Conservation (phyloP, 2,329 filamentous ascomycete genomes). For the Monilinia aucupariae region DNA sequence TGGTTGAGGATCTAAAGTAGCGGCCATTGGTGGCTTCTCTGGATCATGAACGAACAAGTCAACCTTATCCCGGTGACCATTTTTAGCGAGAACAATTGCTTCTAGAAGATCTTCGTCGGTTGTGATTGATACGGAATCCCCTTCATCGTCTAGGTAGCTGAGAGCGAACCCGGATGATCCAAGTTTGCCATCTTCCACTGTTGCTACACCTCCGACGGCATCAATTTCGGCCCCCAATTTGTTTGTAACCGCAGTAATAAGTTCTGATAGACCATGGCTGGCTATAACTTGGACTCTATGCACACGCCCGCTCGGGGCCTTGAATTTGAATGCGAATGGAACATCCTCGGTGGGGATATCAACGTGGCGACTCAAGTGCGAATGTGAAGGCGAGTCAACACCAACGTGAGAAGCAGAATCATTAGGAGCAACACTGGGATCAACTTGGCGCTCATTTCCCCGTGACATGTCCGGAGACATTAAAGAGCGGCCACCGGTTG, state of each 20-base stretch:
- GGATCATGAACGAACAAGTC: slow-evolving; percentile 96
- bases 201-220: slow-evolving; percentile 73
- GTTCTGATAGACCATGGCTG: slow-evolving; percentile 70
- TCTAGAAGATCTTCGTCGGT: slow-evolving; percentile 90
- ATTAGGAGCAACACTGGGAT: slow-evolving; percentile 81
- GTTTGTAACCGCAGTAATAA: slow-evolving; percentile 69
- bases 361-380: slow-evolving; percentile 48
- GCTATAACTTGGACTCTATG: slow-evolving; percentile 84
- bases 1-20: slow-evolving; percentile 53
- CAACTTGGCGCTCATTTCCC: slow-evolving; percentile 55
- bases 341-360: slow-evolving; percentile 59
- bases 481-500: slow-evolving; percentile 63
- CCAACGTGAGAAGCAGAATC: slow-evolving; percentile 94
- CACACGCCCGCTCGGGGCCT: slow-evolving; percentile 89
- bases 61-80: slow-evolving; percentile 79
- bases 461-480: slow-evolving; percentile 74
- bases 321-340: slow-evolving; percentile 98
- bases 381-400: slow-evolving; percentile 68
- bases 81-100: slow-evolving; percentile 77
- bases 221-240: slow-evolving; percentile 85
- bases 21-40: slow-evolving; percentile 73
- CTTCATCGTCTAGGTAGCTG: slow-evolving; percentile 94
- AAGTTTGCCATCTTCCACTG: slow-evolving; percentile 72
- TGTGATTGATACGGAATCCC: slow-evolving; percentile 93
- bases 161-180: slow-evolving; percentile 77